A percentile compares a stretch with the other conserved stretches of the same genome.
Evolutionary conservation across 2,329 filamentous ascomycete species (phyloP).

Genomic region (Cladosporium sp.): DNA sequence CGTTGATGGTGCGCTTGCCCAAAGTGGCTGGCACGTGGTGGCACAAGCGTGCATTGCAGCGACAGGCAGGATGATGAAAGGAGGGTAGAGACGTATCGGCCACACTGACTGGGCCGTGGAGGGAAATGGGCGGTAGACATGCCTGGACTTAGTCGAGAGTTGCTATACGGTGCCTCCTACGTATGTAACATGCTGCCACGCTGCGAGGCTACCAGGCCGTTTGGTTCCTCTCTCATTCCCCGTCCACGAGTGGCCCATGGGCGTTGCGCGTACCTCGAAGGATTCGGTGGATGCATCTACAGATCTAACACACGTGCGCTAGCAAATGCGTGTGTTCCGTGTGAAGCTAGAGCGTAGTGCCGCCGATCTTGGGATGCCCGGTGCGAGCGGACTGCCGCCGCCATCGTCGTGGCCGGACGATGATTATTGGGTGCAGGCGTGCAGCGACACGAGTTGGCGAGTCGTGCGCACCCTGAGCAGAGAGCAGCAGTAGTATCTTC

Average conservation of each 20-base stretch:
- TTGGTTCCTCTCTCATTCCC: neutral
- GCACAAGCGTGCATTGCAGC: constrained; percentile 5
- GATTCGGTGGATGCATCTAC: constrained; percentile 14
- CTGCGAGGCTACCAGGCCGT: neutral
- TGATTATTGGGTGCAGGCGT: neutral
- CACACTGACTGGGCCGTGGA: neutral
- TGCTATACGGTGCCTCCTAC: neutral
- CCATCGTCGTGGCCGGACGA: neutral
- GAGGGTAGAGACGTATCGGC: neutral
- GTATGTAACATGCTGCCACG: neutral
- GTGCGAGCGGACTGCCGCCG: constrained; percentile 1
- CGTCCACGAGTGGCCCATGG: neutral
- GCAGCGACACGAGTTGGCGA: neutral
- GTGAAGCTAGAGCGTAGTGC: constrained; percentile 6
- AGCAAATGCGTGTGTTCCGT: constrained; percentile 8
- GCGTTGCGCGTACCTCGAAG: constrained; percentile 5
- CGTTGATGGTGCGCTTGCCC: constrained; percentile 2
- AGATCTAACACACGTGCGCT: constrained; percentile 11
- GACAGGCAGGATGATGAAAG: neutral
- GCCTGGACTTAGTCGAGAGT: neutral
- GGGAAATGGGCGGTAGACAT: neutral
- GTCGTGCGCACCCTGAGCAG: neutral
- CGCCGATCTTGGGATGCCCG: constrained; percentile 3
- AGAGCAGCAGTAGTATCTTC: neutral
- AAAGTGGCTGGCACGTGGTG: constrained; percentile 9